Conservation (phyloP, 257 asterid species). For the Ophiorrhiza pumila region DNA sequence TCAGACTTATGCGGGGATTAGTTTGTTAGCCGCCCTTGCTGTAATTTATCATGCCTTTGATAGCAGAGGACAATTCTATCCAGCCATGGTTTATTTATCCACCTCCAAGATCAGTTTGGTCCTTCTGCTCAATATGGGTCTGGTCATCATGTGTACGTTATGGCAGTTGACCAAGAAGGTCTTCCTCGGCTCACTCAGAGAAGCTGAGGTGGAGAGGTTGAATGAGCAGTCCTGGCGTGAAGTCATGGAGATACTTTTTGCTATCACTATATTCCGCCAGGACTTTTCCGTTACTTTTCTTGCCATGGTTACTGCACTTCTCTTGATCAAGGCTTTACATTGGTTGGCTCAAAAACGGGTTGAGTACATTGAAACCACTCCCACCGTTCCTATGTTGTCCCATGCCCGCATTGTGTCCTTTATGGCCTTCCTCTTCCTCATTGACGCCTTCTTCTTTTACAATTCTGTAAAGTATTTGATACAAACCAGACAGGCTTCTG, state of each 20-base stretch:
- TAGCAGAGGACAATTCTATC: slow-evolving; percentile 91
- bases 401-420: slow-evolving; percentile 83
- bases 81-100: slow-evolving; percentile 85
- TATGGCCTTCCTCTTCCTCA: slow-evolving; percentile 77
- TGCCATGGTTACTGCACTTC: slow-evolving; percentile 80
- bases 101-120: slow-evolving; percentile 91
- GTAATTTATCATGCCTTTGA: slow-evolving; percentile 77
- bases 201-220: slow-evolving; percentile 98
- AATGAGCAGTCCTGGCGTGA: slow-evolving; percentile 98
- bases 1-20: slow-evolving; percentile 78
- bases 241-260: slow-evolving; percentile 93
- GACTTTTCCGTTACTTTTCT: slow-evolving; percentile 84
- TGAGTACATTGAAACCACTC: slow-evolving; percentile 94
- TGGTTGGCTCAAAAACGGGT: slow-evolving; percentile 99
- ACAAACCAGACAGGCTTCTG: slow-evolving; percentile 80
- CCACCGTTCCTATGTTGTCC: slow-evolving; percentile 67
- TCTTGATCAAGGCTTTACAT: slow-evolving; percentile 90
- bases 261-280: slow-evolving; percentile 91
- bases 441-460: slow-evolving; percentile 65
- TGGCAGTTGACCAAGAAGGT: slow-evolving; percentile 92
- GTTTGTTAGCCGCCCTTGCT: slow-evolving; percentile 64
- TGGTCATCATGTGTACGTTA: slow-evolving; percentile 76
- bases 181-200: slow-evolving; percentile 89
- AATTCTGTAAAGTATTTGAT: slow-evolving; percentile 54
- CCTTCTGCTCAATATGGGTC: slow-evolving; percentile 81